Conservation (phyloP, 2,329 filamentous ascomycete species). For the Fusarium euwallaceae region DNA sequence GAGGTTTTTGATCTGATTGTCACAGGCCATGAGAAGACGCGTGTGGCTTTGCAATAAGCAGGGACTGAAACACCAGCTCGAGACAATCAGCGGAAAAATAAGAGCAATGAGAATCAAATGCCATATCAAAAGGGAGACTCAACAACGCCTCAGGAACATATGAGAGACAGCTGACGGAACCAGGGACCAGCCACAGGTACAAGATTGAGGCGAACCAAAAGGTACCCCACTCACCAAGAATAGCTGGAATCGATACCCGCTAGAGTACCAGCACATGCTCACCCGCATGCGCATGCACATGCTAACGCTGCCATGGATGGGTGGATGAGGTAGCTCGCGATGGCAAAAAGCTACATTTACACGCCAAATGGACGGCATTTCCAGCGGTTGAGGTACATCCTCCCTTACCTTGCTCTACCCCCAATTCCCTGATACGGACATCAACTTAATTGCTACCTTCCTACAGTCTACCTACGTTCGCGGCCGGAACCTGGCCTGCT, state of each 20-base stretch:
- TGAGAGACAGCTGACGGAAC: slow-evolving; percentile 10
- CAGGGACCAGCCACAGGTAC: slow-evolving; percentile 26
- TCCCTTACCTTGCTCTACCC: slow-evolving; percentile 6
- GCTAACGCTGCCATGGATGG: slow-evolving; percentile 8
- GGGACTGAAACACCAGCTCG: background rate
- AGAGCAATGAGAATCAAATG: background rate
- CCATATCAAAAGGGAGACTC: slow-evolving; percentile 22
- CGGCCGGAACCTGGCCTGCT: slow-evolving; percentile 21
- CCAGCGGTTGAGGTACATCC: slow-evolving; percentile 1
- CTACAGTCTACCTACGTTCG: slow-evolving; percentile 8
- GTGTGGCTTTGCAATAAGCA: background rate
- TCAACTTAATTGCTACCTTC: slow-evolving; percentile 3
- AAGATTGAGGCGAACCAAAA: slow-evolving; percentile 15
- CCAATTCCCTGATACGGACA: slow-evolving; percentile 8
- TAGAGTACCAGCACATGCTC: slow-evolving; percentile 41
- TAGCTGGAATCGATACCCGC: slow-evolving; percentile 35
- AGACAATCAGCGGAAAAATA: background rate
- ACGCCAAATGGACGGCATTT: background rate
- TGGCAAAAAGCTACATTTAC: slow-evolving; percentile 33
- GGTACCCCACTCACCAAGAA: slow-evolving; percentile 38
- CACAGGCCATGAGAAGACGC: background rate
- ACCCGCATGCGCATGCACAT: slow-evolving; percentile 33
- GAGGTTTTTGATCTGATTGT: background rate
- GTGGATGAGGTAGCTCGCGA: slow-evolving; percentile 13
- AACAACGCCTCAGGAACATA: background rate